Evolutionary conservation across 2,329 filamentous ascomycete species (phyloP).

Genomic region (Ascochyta fabae): DNA sequence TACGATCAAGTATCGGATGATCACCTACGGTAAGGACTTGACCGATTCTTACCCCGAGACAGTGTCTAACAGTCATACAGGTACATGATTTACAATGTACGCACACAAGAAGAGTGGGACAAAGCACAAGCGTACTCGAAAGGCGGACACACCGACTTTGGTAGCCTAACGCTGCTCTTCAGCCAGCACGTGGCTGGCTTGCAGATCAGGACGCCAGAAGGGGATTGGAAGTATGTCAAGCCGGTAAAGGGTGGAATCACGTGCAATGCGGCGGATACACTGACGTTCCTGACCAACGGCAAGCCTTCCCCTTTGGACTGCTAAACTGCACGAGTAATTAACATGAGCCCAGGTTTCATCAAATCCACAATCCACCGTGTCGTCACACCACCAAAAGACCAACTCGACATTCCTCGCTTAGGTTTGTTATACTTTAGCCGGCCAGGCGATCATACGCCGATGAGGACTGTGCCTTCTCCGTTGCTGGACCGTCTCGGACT

Average conservation of each 20-base stretch:
- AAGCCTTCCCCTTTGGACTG: slow-evolving; percentile 9
- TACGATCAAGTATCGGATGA: slow-evolving; percentile 25
- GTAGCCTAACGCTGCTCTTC: slow-evolving; percentile 63
- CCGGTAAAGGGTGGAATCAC: slow-evolving; percentile 48
- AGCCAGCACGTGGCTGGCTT: slow-evolving; percentile 64
- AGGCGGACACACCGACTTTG: slow-evolving; percentile 62
- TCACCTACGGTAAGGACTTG: slow-evolving; percentile 16
- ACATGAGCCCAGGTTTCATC: slow-evolving; percentile 42
- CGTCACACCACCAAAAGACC: slow-evolving; percentile 56
- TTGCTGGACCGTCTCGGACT: slow-evolving; percentile 44
- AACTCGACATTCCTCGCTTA: slow-evolving; percentile 53
- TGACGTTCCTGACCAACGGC: slow-evolving; percentile 48
- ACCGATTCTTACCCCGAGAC: too few relatives aligned
- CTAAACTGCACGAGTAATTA: background rate
- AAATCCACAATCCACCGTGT: slow-evolving; percentile 59
- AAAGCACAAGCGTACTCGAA: slow-evolving; percentile 46
- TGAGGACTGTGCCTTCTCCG: slow-evolving; percentile 44
- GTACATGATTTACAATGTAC: slow-evolving; percentile 31
- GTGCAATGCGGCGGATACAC: slow-evolving; percentile 49
- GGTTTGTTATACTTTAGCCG: slow-evolving; percentile 30
- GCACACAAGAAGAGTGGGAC: slow-evolving; percentile 35
- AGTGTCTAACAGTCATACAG: background rate
- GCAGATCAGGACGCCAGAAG: slow-evolving; percentile 53
- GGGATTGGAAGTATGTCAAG: slow-evolving; percentile 51
- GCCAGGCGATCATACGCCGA: slow-evolving; percentile 33